Percentiles rank a stretch among this genome's conserved stretches.
Conservation (phyloP, 208 protist species). For the Polymyxa betae region DNA sequence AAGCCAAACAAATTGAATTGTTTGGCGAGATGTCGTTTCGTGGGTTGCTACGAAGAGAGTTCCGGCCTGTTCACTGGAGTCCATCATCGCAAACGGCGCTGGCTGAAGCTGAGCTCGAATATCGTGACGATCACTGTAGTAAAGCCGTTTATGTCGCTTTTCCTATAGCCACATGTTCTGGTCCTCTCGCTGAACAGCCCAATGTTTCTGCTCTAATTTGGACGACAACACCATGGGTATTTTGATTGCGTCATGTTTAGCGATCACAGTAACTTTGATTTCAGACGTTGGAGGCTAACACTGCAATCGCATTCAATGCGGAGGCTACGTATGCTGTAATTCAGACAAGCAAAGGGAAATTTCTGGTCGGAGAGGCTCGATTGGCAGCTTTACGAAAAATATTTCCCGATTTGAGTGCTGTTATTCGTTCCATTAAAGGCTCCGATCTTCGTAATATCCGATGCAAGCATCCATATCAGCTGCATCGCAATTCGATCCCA, state of each 20-base stretch:
- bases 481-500: background rate
- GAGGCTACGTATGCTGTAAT: background rate
- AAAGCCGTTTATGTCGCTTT: slow-evolving; percentile 56
- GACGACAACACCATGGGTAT: slow-evolving; percentile 49
- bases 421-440: background rate
- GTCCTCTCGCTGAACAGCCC: background rate
- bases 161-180: background rate
- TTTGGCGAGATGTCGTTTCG: background rate
- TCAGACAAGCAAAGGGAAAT: background rate
- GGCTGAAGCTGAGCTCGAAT: slow-evolving; percentile 82
- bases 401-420: background rate
- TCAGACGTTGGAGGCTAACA: background rate
- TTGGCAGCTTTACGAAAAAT: background rate
- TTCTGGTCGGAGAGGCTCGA: background rate
- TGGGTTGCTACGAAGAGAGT: background rate
- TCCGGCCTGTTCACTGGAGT: background rate
- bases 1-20: background rate
- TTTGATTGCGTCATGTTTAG: no score
- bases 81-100: slow-evolving; percentile 71
- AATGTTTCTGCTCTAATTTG: background rate
- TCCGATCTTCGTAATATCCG: background rate
- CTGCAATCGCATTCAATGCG: background rate
- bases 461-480: background rate
- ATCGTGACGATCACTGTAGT: slow-evolving; percentile 68
- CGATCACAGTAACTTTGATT: no score